Base-by-base conservation (phyloP, 176 grass and related monocot species). In the Carex pumila region DNA sequence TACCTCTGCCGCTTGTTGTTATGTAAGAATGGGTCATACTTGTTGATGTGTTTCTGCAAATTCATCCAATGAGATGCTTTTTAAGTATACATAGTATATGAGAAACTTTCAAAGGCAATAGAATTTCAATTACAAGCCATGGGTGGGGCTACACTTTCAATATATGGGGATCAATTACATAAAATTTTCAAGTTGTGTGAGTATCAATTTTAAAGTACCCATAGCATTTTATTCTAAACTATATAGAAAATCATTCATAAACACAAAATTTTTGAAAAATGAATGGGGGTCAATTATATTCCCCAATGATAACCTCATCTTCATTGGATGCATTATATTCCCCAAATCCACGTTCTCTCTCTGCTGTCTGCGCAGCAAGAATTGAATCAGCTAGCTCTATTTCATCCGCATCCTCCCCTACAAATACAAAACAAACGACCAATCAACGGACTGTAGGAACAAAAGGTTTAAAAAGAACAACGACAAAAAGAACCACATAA, bases 331-430 rank as follows among this genome's bases (percentile, higher is more conserved):
- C 63, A 73, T 64, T 84, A 9, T 62, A 22, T 10, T 62, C 60
- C 60, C 63, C 73, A 1, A 54, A 80, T 17, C 53, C 62, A 45
- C 17, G 67, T 77, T 81, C 56, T 65, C 58, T 25, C 47, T 84
- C 83, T 56, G 91, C 87, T 22, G 71, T 73, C 80, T 92, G 79
- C 79, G 90, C 91, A 81, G 92, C 94, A 89, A 85, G 88, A 13
- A 97, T 92, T 0, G 87, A 89, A 88, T 94, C 94, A 43, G 70
- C 85, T 54, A 97, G 67, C 47, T 89, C 88, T 14, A 34, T 14
- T 36, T 94, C 50, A 54, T 85, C 21, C 65, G 90, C 88, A 73
- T 97, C 83, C 15, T 75, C 69, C 73, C 94, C 94, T 97, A 87
- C 34, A 88, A 59, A 50, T 88, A 60, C 12, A 86, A 71, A 83